Percentiles rank a stretch among this genome's conserved stretches.
Conservation (phyloP, 2,329 filamentous ascomycete species). For the Ceratocystis papillata region DNA sequence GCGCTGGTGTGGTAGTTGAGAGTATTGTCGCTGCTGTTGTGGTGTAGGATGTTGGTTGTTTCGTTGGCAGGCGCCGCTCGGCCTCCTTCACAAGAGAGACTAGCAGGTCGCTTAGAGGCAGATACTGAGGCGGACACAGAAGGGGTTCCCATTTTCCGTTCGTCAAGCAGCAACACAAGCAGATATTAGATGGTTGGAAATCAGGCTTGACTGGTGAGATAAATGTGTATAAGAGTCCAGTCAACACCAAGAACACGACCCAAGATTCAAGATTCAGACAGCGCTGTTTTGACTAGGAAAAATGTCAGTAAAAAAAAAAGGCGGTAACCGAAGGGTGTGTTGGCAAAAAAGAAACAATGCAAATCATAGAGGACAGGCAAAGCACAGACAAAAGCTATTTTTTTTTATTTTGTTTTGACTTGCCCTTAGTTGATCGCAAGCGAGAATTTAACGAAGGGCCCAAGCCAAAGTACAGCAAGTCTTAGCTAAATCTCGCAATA, state of each 20-base stretch:
- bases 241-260: not conserved
- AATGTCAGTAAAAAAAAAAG: not conserved
- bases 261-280: not conserved
- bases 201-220: not conserved
- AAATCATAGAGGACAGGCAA: not conserved
- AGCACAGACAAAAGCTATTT: conserved; percentile 7
- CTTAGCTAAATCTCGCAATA: not conserved
- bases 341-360: not conserved
- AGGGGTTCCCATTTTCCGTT: not conserved
- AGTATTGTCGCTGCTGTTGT: not conserved
- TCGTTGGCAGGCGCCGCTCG: conserved; percentile 18
- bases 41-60: conserved; percentile 21
- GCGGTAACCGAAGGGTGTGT: not conserved
- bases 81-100: conserved; percentile 9
- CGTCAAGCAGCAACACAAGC: not conserved
- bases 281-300: too few species aligned
- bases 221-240: not conserved
- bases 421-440: not conserved
- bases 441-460: not conserved
- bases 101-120: conserved; percentile 8
- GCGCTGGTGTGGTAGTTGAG: conserved; percentile 22
- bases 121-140: not conserved
- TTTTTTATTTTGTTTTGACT: not conserved
- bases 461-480: not conserved
- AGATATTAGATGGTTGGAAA: not conserved